A percentile compares a stretch with the other conserved stretches of the same genome.
Conservation (phyloP, 2,329 filamentous ascomycete species). For the Cercospora zeina region DNA sequence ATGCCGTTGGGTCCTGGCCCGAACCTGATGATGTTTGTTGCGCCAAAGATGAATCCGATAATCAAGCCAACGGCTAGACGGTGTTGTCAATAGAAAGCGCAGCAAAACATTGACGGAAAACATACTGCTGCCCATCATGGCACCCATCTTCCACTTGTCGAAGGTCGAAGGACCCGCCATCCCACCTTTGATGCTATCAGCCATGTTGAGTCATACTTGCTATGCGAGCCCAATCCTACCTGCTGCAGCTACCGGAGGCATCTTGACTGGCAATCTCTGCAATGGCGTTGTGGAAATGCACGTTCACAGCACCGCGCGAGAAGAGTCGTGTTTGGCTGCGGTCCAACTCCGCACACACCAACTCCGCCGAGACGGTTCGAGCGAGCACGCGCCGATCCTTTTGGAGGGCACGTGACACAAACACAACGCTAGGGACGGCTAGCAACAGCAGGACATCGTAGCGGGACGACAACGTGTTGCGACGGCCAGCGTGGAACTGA, state of each 20-base stretch:
- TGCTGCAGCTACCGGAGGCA: conserved; percentile 39
- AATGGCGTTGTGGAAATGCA: not conserved
- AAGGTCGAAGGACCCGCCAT: conserved; percentile 62
- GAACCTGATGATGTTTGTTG: conserved; percentile 86
- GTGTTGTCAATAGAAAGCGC: not conserved
- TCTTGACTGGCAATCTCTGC: conserved; percentile 24
- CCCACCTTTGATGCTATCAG: conserved; percentile 25
- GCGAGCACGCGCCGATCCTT: conserved; percentile 6
- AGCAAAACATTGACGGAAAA: conserved; percentile 6
- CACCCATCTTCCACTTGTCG: conserved; percentile 92
- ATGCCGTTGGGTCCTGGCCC: conserved; percentile 91
- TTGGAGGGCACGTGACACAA: not conserved
- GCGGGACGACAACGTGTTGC: conserved; percentile 1
- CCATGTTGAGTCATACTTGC: not conserved
- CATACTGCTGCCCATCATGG: conserved; percentile 97
- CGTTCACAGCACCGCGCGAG: not conserved
- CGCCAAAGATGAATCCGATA: conserved; percentile 98
- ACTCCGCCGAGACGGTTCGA: not conserved
- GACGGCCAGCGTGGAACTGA: conserved; percentile 3
- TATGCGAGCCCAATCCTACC: conserved; percentile 10
- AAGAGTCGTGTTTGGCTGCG: not conserved
- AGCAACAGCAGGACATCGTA: conserved; percentile 8
- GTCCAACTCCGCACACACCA: not conserved
- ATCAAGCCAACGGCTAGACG: conserved; percentile 84
- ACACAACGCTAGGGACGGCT: conserved; percentile 3